A percentile compares a stretch with the other conserved stretches of the same genome.
These are phyloP conservation scores for Tylopilus sp. DNA, from an alignment of 1,284 basidiomycete genomes.

Conservation along the genomic window DNA sequence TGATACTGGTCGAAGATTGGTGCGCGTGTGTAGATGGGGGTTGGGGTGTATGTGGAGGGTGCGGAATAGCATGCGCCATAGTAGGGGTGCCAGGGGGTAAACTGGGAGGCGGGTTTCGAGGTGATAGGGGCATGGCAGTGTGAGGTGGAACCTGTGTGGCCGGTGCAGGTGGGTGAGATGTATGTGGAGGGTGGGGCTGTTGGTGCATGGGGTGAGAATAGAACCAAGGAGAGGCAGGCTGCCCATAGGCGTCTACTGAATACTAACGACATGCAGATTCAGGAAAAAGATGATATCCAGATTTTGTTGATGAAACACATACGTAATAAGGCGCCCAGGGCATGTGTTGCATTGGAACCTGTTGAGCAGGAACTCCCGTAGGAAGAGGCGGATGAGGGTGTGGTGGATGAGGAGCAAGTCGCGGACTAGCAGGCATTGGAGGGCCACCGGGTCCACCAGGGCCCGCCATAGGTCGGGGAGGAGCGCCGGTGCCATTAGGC, in stretches of 20 bases:
- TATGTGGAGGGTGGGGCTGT: slow-evolving; percentile 36
- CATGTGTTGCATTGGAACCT: slow-evolving; percentile 38
- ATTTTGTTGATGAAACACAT: slow-evolving; percentile 30
- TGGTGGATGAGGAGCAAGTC: slow-evolving; percentile 54
- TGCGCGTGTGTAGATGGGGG: slow-evolving; percentile 48
- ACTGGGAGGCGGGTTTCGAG: slow-evolving; percentile 51
- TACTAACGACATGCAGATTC: slow-evolving; percentile 24
- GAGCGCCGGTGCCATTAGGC: slow-evolving; percentile 55
- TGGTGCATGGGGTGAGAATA: slow-evolving; percentile 37
- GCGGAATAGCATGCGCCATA: slow-evolving; percentile 49
- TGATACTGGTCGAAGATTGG: slow-evolving; percentile 44
- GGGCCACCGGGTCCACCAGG: slow-evolving; percentile 50
- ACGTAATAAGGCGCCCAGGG: slow-evolving; percentile 39
- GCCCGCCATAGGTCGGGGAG: slow-evolving; percentile 48
- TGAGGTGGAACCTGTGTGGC: slow-evolving; percentile 40
- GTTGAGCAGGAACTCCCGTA: slow-evolving; percentile 40
- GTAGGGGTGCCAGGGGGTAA: slow-evolving; percentile 65
- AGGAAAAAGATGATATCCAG: slow-evolving; percentile 12
- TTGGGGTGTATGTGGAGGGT: slow-evolving; percentile 46
- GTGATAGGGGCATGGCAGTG: slow-evolving; percentile 54
- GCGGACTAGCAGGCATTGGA: slow-evolving; percentile 58
- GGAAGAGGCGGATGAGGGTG: slow-evolving; percentile 46
- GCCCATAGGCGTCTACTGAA: slow-evolving; percentile 23
- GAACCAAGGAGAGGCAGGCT: slow-evolving; percentile 23
- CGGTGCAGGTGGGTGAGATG: slow-evolving; percentile 27